Evolutionary conservation across 331 rosid genomes (phyloP).

Genomic region (Phaseolus coccineus): DNA sequence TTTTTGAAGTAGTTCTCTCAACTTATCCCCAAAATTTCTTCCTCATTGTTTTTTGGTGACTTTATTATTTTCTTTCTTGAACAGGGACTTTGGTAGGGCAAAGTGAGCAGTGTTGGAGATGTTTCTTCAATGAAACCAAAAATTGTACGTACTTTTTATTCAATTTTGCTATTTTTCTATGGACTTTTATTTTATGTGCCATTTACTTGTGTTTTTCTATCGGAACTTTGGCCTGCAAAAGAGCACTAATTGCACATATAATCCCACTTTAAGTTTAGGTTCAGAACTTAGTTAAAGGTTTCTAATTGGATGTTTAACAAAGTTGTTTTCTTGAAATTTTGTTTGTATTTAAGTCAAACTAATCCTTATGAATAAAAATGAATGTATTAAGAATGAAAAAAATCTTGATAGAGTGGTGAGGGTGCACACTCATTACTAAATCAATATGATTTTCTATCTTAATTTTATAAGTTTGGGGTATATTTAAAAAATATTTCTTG

Average conservation of each 20-base stretch:
- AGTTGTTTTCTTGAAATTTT: too few relatives aligned
- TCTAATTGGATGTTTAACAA: too few relatives aligned
- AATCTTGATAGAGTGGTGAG: too few relatives aligned
- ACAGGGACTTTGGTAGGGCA: constrained; percentile 79
- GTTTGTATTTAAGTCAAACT: too few relatives aligned
- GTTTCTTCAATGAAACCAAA: constrained; percentile 75
- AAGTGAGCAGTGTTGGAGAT: constrained; percentile 39
- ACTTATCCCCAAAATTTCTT: background rate
- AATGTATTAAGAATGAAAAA: too few relatives aligned
- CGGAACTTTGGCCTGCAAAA: constrained; percentile 48
- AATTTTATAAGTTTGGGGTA: too few relatives aligned
- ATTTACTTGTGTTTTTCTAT: constrained; percentile 42
- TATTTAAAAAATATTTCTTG: too few relatives aligned
- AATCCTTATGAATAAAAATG: too few relatives aligned
- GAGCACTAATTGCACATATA: constrained; percentile 51
- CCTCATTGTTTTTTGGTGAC: background rate
- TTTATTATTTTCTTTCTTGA: constrained; percentile 32
- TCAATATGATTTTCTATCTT: too few relatives aligned
- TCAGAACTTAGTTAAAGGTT: too few relatives aligned
- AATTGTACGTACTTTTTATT: constrained; percentile 72
- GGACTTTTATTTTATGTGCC: constrained; percentile 32
- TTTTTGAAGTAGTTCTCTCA: constrained; percentile 16
- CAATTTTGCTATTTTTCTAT: constrained; percentile 33
- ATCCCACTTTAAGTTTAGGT: background rate
- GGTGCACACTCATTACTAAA: too few relatives aligned